A percentile compares a stretch with the other conserved stretches of the same genome.
phyloP scores from a whole-genome alignment of 2,329 filamentous ascomycete genomes.

The Colletotrichum tofieldiae region DNA sequence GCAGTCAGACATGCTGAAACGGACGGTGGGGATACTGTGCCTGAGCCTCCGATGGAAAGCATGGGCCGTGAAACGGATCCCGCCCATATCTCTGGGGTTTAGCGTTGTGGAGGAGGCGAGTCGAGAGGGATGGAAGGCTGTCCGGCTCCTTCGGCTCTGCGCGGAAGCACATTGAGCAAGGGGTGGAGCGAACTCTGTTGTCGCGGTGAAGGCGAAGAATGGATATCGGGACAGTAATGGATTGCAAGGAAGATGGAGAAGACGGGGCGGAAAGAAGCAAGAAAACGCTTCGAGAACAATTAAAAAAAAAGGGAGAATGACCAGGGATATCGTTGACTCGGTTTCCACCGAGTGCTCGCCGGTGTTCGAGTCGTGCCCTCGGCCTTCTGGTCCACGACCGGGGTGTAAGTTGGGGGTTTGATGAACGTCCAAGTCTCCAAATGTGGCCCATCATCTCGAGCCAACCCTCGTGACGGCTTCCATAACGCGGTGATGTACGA shows the following conservation, averaged over 20 bases:
- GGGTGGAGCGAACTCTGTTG: not conserved
- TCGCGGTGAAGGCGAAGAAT: conserved; percentile 10
- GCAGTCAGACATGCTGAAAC: not conserved
- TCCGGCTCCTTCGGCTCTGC: not conserved
- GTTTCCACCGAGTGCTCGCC: not conserved
- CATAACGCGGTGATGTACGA: not conserved
- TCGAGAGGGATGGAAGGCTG: not conserved
- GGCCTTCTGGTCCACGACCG: not conserved
- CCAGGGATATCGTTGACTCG: conserved; percentile 17
- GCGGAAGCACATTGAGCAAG: not conserved
- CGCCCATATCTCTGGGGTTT: conserved; percentile 16
- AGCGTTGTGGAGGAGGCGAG: conserved; percentile 21
- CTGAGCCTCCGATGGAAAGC: not conserved
- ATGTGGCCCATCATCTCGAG: not conserved
- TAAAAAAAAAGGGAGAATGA: not conserved
- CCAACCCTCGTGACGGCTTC: not conserved
- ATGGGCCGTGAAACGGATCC: not conserved
- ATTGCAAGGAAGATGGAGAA: not conserved
- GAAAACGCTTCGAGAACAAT: conserved; percentile 1
- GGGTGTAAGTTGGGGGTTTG: conserved; percentile 6
- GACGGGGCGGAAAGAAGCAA: not conserved
- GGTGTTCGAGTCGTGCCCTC: conserved; percentile 28
- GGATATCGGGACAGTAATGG: not conserved
- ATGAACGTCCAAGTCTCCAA: not conserved
- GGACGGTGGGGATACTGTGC: not conserved